phyloP scores from a whole-genome alignment of 495 filamentous ascomycete species.

The Eremomyces bilateralis region DNA sequence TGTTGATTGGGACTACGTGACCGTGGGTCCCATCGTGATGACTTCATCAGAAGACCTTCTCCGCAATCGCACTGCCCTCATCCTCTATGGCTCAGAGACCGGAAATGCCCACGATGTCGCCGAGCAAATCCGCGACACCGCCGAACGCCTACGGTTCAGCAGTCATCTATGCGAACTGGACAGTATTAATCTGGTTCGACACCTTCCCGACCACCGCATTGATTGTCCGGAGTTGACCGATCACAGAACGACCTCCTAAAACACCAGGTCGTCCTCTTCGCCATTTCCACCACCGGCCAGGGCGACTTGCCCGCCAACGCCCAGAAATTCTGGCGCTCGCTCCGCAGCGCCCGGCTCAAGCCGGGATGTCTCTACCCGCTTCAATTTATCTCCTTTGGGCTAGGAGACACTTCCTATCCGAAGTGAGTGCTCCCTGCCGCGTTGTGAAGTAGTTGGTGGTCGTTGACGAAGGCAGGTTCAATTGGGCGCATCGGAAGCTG shows the following conservation, averaged over 20 bases:
- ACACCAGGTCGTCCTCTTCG: constrained; percentile 48
- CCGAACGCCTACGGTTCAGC: constrained; percentile 54
- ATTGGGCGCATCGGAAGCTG: constrained; percentile 78
- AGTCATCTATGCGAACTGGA: constrained; percentile 59
- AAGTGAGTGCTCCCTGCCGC: constrained; percentile 30
- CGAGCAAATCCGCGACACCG: constrained; percentile 50
- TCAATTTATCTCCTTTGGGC: constrained; percentile 64
- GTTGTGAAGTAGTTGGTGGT: not conserved
- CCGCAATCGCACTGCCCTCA: constrained; percentile 34
- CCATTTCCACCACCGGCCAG: constrained; percentile 82
- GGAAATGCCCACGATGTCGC: constrained; percentile 83
- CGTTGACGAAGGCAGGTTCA: constrained; percentile 39
- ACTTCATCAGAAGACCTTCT: no score
- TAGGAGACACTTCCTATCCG: constrained; percentile 85
- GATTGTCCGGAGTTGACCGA: constrained; percentile 3
- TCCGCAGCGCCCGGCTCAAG: constrained; percentile 57
- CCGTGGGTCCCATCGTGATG: no score
- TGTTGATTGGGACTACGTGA: no score
- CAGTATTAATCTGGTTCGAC: constrained; percentile 46
- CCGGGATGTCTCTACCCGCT: constrained; percentile 42
- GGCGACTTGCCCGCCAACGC: constrained; percentile 76
- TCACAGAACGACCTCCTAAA: constrained; percentile 25
- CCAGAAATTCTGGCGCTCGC: constrained; percentile 59
- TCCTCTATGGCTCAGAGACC: constrained; percentile 88
- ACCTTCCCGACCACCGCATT: not conserved